phyloP scores from a whole-genome alignment of 768 basidiomycete genomes.

The Lactarius akahatsu region DNA sequence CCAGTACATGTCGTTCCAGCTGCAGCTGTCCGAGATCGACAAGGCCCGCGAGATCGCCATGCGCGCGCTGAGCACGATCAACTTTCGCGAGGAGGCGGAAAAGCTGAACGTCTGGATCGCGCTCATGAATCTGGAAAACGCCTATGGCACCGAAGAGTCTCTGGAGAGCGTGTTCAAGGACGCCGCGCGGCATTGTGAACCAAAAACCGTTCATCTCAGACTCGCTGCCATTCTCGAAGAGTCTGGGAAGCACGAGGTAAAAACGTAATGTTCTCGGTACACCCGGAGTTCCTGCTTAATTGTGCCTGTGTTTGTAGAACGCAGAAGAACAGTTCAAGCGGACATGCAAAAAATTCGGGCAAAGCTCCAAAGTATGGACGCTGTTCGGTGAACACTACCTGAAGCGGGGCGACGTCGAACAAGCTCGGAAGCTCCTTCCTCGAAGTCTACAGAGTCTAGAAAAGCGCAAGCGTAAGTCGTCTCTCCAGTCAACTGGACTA shows the following conservation, averaged over 20 bases:
- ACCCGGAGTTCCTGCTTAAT: not conserved
- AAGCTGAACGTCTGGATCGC: slow-evolving; percentile 98
- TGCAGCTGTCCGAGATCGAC: slow-evolving; percentile 94
- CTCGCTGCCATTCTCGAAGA: slow-evolving; percentile 83
- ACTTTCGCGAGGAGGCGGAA: slow-evolving; percentile 94
- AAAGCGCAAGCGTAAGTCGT: slow-evolving; percentile 88
- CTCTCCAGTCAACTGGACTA: slow-evolving; percentile 3
- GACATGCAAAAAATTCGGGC: slow-evolving; percentile 91
- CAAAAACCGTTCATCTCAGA: slow-evolving; percentile 85
- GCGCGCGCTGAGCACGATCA: slow-evolving; percentile 83
- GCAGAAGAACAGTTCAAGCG: slow-evolving; percentile 90
- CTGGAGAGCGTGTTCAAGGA: slow-evolving; percentile 86
- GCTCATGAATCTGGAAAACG: slow-evolving; percentile 89
- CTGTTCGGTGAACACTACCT: slow-evolving; percentile 82
- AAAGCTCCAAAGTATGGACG: slow-evolving; percentile 93
- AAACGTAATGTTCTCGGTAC: slow-evolving; percentile 21
- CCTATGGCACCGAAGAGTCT: slow-evolving; percentile 82
- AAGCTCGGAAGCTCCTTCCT: slow-evolving; percentile 82
- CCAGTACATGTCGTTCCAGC: slow-evolving; percentile 98
- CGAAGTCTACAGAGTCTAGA: slow-evolving; percentile 88
- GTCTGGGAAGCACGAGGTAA: slow-evolving; percentile 77
- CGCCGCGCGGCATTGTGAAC: slow-evolving; percentile 86
- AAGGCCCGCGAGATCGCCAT: slow-evolving; percentile 88
- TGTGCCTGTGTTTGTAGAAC: slow-evolving; percentile 50
- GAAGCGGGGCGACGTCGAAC: slow-evolving; percentile 67